Evolutionary conservation across 495 filamentous ascomycete species (phyloP).

Genomic region (Thermochaetoides thermophila): DNA sequence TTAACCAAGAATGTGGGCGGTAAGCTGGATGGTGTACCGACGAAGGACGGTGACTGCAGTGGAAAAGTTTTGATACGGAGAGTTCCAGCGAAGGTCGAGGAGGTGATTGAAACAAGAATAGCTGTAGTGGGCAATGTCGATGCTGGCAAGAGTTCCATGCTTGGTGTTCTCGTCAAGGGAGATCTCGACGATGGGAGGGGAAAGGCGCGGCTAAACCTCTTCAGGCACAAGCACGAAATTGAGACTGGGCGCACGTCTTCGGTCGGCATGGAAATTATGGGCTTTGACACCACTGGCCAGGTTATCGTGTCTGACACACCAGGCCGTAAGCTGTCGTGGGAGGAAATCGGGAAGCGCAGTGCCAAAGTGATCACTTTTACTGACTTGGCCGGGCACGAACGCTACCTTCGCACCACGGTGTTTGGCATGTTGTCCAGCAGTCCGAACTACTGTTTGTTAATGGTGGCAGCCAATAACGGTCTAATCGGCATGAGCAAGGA

Average conservation of each 20-base stretch:
- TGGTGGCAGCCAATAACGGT: constrained; percentile 98
- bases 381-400: constrained; percentile 89
- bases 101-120: constrained; percentile 90
- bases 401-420: constrained; percentile 89
- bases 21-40: constrained; percentile 50
- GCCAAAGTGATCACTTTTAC: constrained; percentile 96
- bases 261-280: constrained; percentile 98
- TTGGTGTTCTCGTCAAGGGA: constrained; percentile 92
- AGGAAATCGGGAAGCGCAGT: constrained; percentile 91
- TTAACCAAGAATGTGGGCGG: constrained; percentile 82
- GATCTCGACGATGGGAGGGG: constrained; percentile 89
- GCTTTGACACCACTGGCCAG: constrained; percentile 80
- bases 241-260: constrained; percentile 91
- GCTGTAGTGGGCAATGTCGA: constrained; percentile 97
- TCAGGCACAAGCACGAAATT: constrained; percentile 94
- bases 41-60: constrained; percentile 54
- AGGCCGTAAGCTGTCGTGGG: constrained; percentile 73
- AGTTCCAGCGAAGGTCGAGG: constrained; percentile 57
- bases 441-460: constrained; percentile 93
- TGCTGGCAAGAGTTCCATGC: constrained; percentile 92
- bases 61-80: constrained; percentile 77
- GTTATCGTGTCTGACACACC: constrained; percentile 67
- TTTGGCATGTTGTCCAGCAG: constrained; percentile 90
- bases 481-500: constrained; percentile 97
- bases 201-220: constrained; percentile 88